Evolutionary conservation across 495 filamentous ascomycete species (phyloP), one percentile per base, ranked within the genome.

Genomic region (Hypoxylon lienhwacheense): DNA sequence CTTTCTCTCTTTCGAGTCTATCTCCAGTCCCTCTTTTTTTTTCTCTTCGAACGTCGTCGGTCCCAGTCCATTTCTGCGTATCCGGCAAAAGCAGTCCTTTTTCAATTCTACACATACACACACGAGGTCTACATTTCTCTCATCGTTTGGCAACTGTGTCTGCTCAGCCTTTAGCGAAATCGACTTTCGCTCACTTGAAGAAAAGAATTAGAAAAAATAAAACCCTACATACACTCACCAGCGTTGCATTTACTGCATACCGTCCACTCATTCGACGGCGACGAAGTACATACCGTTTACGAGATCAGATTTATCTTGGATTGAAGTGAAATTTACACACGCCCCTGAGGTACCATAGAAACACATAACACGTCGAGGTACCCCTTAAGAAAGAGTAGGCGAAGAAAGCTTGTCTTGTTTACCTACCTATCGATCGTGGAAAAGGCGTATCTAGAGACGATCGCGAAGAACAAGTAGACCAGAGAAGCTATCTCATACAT

Each of bases 131-230:
- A 70, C 63, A 48, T 34, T 29, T 63, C 44, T 40, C 51, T 45
- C 59, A 55, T 60, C 48, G 49, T 50, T 46, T 64, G 70, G 68
- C 72, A 22, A 72, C 69, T 74, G 70, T 74, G 69, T 73, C 58
- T 73, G 70, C 67, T 64, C 61, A 57, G 57, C 28, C 60, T 57
- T 47, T 44, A 35, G 70, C 70, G 68, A 55, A 78, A 75, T 78
- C 68, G 76, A 78, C 57, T 72, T 73, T 76, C 74, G 69, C 73
- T 73, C 59, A 41, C n/a, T 65, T 59, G 62, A 35, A n/a, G n/a
- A n/a, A n/a, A n/a, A n/a, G n/a, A n/a, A n/a, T n/a, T n/a, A n/a
- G n/a, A n/a, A n/a, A n/a, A n/a, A n/a, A n/a, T n/a, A n/a, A n/a
- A n/a, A n/a, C n/a, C n/a, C n/a, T n/a, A n/a, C n/a, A n/a, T n/a